Base-by-base conservation (phyloP, 352 stramenopile genomes). In the Phytopythium vexans region DNA sequence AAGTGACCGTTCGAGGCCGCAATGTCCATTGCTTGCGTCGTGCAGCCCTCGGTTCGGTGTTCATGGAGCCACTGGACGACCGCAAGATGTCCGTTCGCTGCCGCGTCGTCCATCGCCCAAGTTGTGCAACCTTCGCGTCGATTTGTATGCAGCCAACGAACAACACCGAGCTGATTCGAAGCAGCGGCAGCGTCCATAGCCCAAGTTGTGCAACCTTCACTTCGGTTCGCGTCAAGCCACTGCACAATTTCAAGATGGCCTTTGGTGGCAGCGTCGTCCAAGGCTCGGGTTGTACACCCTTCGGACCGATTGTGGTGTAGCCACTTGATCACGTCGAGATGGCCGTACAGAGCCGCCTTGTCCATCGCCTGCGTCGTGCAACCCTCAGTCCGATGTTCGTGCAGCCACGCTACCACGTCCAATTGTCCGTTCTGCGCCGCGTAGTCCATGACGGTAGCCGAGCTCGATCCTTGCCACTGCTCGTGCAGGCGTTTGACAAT, bases 291-390 rank as follows among this genome's bases (percentile, higher is more conserved):
- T 7, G 66, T 72, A 16, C 66, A 75, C 2, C 66, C 62, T 64
- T 75, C 66, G 3, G 9, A 52, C 2, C 66, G 58, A 51, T 72
- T 59, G 27, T 16, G 11, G 38, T 75, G 62, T 1, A 75, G 49
- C 56, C 58, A 75, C 16, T 72, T 35, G 7, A 75, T 58, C 5
- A 72, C 48, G 0, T 66, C 52, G 27, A 72, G 44, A 10, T 69
- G 60, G 15, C 64, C 58, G 11, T 56, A 43, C 1, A 60, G 45
- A 12, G 62, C 63, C n/a, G 63, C 66, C 39, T 60, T 62, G 35
- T 70, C 52, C 66, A 75, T 72, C 33, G 66, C 66, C 3, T 64
- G 64, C 15, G 70, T 69, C 9, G 62, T 66, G 15, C 66, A 75
- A 1, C 62, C 62, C 64, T 66, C 66, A 12, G 8, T 58, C 1